Percentiles rank a stretch among this genome's conserved stretches.
Conservation (phyloP, 805 yeast genomes). For the Peterozyma xylosa region DNA sequence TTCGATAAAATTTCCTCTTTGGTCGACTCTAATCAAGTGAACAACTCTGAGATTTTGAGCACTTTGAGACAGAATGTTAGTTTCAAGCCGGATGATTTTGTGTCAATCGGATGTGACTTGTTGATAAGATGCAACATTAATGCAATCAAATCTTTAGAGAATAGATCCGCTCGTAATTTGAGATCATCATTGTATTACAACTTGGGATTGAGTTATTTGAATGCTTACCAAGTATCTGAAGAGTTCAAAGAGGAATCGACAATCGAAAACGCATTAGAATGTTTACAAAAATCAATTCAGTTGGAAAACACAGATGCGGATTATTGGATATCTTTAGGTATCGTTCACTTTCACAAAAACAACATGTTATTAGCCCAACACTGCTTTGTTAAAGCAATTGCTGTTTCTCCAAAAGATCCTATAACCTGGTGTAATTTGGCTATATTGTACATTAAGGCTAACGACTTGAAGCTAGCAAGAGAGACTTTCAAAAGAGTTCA, state of each 20-base stretch:
- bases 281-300: conserved; percentile 61
- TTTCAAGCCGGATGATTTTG: conserved; percentile 16
- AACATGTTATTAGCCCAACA: conserved; percentile 83
- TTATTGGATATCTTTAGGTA: conserved; percentile 81
- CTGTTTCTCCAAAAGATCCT: conserved; percentile 61
- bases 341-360: conserved; percentile 47
- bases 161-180: conserved; percentile 35
- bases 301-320: conserved; percentile 63
- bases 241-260: conserved; percentile 12
- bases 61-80: conserved; percentile 5
- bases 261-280: conserved; percentile 45
- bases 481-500: conserved; percentile 70
- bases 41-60: conserved; percentile 6
- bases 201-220: conserved; percentile 58
- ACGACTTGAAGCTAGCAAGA: conserved; percentile 66
- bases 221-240: conserved; percentile 29
- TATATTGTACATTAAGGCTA: conserved; percentile 57
- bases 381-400: conserved; percentile 77
- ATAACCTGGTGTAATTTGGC: conserved; percentile 79
- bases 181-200: conserved; percentile 56
- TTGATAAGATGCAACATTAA: conserved; percentile 40
- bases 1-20: conserved; percentile 25
- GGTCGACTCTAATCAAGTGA: neutral
- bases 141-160: conserved; percentile 29
- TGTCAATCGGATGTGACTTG: conserved; percentile 29